Percentiles rank a stretch among this genome's conserved stretches.
Conservation (phyloP, 2,329 filamentous ascomycete genomes). For the Aureobasidium sp. region DNA sequence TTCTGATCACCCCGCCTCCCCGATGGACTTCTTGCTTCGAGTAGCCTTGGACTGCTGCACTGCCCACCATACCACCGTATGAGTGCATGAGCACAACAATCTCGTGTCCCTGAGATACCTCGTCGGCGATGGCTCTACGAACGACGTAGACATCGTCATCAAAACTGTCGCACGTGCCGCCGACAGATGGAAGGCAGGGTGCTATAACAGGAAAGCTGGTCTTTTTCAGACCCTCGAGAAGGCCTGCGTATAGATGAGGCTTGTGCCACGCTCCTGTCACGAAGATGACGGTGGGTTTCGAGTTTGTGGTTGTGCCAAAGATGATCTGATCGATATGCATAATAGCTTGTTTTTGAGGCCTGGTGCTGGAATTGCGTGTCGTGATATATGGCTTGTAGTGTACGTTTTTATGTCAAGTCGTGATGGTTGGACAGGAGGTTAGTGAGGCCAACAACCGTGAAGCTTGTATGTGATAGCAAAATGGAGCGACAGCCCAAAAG, state of each 20-base stretch:
- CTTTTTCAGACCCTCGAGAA: conserved; percentile 19
- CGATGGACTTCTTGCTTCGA: conserved; percentile 18
- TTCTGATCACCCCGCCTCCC: conserved; percentile 21
- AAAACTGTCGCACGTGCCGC: conserved; percentile 16
- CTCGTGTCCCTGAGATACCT: conserved; percentile 21
- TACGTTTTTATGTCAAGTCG: background rate
- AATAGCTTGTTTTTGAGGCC: background rate
- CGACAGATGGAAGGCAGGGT: conserved; percentile 19
- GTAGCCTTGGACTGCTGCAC: conserved; percentile 23
- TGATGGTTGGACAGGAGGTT: background rate
- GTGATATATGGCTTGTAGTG: background rate
- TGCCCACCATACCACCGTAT: conserved; percentile 25
- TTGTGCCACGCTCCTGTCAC: conserved; percentile 26
- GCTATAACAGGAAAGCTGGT: conserved; percentile 22
- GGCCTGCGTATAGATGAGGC: conserved; percentile 18
- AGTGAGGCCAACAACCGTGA: background rate
- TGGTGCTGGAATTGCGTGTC: background rate
- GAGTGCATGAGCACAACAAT: conserved; percentile 27
- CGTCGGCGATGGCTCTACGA: conserved; percentile 17
- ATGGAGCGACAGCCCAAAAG: no score
- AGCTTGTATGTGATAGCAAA: background rate
- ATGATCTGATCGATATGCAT: conserved; percentile 10
- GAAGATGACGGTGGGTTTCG: conserved; percentile 24
- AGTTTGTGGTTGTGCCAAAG: background rate
- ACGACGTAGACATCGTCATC: conserved; percentile 22